Base-by-base conservation (phyloP, 1,139 yeast genomes). In the Groenewaldozyma sp. region DNA sequence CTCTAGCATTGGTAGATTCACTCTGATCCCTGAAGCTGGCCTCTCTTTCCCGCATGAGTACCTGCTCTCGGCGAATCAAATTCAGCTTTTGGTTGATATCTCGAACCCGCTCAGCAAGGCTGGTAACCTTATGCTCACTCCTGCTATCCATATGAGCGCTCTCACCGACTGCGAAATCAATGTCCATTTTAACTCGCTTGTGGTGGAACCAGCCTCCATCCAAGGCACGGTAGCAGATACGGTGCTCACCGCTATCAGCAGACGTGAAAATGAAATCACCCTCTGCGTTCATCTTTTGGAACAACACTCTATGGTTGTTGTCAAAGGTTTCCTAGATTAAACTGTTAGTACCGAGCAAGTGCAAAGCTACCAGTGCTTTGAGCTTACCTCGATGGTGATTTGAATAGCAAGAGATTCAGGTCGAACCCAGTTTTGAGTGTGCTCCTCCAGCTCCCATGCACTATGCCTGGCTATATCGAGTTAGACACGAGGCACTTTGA, bases 201-300 rank as follows among this genome's bases (percentile, higher is more conserved):
- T 58, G 64, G 42, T 65, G 67, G 59, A 68, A 70, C 84, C 76
- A 76, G 44, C 76, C 77, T 47, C 72, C 72, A 28, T 75, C 68
- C 48, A 74, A 71, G 3, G 86, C 81, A 43, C 78, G 76, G 52
- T 80, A 67, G 60, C 93, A 82, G 36, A 82, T 70, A 51, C 74
- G 65, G 63, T 82, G 91, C 54, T 78, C 83, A 34, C 93, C 93
- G 27, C 77, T 67, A 37, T 76, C 86, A 36, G 76, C 64, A 1
- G 88, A 80, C 24, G 77, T 73, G 60, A 78, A 80, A 17, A 82
- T 73, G 59, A 80, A 78, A 47, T 76, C 78, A 28, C 86, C 83
- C 21, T 62, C 59, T 21, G 82, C 65, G 4, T 69, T 57, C 13
- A 78, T 76, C 54, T 71, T 73, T 58, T 78, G 86, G 54, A 76